Evolutionary conservation across 2,329 filamentous ascomycete species (phyloP), one percentile per base, ranked within the genome.

Genomic region (Diaporthe sp.): DNA sequence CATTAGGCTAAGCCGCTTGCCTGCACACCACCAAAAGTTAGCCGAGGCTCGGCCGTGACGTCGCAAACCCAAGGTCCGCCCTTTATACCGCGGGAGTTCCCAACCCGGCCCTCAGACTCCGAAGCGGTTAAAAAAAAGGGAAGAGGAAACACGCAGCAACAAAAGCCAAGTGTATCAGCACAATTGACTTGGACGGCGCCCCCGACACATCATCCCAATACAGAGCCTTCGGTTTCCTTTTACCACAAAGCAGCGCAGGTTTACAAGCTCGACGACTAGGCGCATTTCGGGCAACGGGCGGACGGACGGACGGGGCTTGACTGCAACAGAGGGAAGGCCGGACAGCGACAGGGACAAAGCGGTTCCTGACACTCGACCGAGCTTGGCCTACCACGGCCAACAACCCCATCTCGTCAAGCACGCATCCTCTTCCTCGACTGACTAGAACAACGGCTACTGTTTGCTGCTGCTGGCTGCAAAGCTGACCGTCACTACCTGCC

Each of bases 11-110:
- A 20, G 58, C 42, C 42, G 20, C n/a, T 51, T 12, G 47, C 8
- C 13, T 39, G 15, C 49, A 70, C 65, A 70, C 65, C 65, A 70
- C 65, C 51, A 71, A 71, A 61, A 49, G 58, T 71, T 75, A 75
- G 65, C 73, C 73, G 73, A 75, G 73, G 73, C 73, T 63, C 73
- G 68, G 34, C 31, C 39, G 63, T 75, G 73, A 71, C 73, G 65
- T 75, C 73, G 73, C 73, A 51, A 42, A 58, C 44, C 42, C 57
- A 51, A 55, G 65, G 65, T 55, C 49, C 65, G 53, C 58, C 58
- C 58, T 63, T 34, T 72, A 72, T 51, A 63, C 71, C 55, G 68
- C 55, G 55, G 57, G 71, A 60, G 31, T 63, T 70, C 22, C 49
- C 65, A 70, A 55, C 49, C 65, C 49, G 65, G 65, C 65, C 65